Conservation (phyloP, 352 stramenopile species). For the Globisporangium paddicum region DNA sequence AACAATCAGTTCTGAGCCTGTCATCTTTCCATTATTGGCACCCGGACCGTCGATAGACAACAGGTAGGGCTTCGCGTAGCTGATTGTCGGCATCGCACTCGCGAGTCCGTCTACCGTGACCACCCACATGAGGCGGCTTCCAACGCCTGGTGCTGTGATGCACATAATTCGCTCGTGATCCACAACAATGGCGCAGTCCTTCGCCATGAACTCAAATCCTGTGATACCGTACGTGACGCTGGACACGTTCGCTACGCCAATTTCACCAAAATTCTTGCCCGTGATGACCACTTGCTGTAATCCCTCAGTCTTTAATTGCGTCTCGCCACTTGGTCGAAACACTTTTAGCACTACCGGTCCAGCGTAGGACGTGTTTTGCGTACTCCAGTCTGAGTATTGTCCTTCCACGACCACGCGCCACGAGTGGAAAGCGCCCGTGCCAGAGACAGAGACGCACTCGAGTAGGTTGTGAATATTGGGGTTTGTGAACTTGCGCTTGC, state of each 20-base stretch:
- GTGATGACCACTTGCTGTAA: conserved; percentile 46
- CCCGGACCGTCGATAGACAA: conserved; percentile 29
- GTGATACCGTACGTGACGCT: conserved; percentile 48
- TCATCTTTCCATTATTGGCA: conserved; percentile 20
- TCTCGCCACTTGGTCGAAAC: conserved; percentile 37
- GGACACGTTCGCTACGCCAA: conserved; percentile 24
- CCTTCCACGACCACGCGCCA: conserved; percentile 43
- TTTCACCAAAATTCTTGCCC: conserved; percentile 53
- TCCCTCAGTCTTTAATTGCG: conserved; percentile 42
- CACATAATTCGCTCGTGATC: conserved; percentile 49
- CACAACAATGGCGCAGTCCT: conserved; percentile 36
- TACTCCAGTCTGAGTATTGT: conserved; percentile 24
- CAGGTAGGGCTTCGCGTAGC: conserved; percentile 50
- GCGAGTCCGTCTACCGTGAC: conserved; percentile 47
- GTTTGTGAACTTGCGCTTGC: conserved; percentile 47
- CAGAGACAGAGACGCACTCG: conserved; percentile 43
- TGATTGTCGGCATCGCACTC: conserved; percentile 50
- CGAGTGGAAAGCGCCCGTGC: conserved; percentile 34
- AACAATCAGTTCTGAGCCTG: conserved; percentile 36
- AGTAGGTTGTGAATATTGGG: conserved; percentile 34
- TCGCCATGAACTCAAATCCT: conserved; percentile 37
- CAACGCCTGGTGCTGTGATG: conserved; percentile 40
- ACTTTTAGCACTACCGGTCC: conserved; percentile 53
- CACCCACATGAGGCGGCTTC: conserved; percentile 47
- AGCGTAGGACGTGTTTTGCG: conserved; percentile 46